Evolutionary conservation across 768 basidiomycete species (phyloP).

Genomic region (Russula emetica): DNA sequence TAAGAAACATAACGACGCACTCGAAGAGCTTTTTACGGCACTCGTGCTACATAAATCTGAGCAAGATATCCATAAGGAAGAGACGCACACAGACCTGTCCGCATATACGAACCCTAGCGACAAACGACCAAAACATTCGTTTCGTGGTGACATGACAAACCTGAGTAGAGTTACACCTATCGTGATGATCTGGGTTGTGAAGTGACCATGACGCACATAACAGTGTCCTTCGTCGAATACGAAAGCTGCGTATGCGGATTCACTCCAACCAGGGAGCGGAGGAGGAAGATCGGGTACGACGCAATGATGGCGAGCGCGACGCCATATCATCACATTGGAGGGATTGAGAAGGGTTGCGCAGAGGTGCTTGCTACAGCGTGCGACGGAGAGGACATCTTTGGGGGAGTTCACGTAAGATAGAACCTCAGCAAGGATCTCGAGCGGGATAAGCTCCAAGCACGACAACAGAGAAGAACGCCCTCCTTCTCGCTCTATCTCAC

Average conservation of each 20-base stretch:
- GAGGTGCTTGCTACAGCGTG: slow-evolving; percentile 54
- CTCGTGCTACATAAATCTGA: slow-evolving; percentile 8
- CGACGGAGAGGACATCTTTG: slow-evolving; percentile 53
- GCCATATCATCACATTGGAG: slow-evolving; percentile 56
- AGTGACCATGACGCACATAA: slow-evolving; percentile 39
- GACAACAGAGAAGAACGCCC: background rate
- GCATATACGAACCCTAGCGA: slow-evolving; percentile 19
- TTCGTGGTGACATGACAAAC: slow-evolving; percentile 38
- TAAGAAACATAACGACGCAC: slow-evolving; percentile 7
- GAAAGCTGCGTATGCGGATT: slow-evolving; percentile 60
- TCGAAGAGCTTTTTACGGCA: slow-evolving; percentile 6
- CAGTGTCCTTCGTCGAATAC: slow-evolving; percentile 57
- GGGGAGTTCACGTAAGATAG: slow-evolving; percentile 50
- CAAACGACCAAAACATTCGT: slow-evolving; percentile 27
- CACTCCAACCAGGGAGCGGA: slow-evolving; percentile 44
- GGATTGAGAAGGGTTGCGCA: slow-evolving; percentile 47
- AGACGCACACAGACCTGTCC: slow-evolving; percentile 6
- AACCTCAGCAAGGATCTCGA: slow-evolving; percentile 63
- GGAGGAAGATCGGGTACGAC: slow-evolving; percentile 40
- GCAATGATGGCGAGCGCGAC: slow-evolving; percentile 42
- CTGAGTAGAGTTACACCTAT: slow-evolving; percentile 24
- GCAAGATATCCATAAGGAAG: background rate
- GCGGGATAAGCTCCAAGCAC: slow-evolving; percentile 39
- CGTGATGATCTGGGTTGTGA: background rate
- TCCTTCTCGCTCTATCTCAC: background rate